A percentile compares a stretch with the other conserved stretches of the same genome.
These are phyloP conservation scores for Sideroxylon spinosum DNA, from an alignment of 179 eudicot species.

Conservation along the genomic window DNA sequence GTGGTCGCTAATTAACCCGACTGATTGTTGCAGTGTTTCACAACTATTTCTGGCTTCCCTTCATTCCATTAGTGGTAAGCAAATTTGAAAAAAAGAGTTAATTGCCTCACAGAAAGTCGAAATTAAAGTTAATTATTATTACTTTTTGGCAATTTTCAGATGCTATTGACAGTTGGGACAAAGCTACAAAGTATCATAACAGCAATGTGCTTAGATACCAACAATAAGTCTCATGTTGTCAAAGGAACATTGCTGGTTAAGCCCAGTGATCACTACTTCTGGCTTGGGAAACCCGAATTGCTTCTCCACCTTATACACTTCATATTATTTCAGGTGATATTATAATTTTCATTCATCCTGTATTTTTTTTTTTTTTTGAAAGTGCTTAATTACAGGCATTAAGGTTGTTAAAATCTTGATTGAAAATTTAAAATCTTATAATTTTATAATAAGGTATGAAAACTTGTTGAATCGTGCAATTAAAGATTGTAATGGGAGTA, in stretches of 20 bases:
- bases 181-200: slow-evolving; percentile 53
- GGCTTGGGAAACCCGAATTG: slow-evolving; percentile 35
- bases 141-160: slow-evolving; percentile 20
- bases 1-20: neutral
- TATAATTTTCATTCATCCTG: too few species aligned
- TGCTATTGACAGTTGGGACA: slow-evolving; percentile 43
- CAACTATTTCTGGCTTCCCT: slow-evolving; percentile 42
- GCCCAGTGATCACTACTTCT: slow-evolving; percentile 46
- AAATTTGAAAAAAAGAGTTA: neutral
- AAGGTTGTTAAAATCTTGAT: too few species aligned
- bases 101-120: too few species aligned
- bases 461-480: too few species aligned
- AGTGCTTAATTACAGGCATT: neutral
- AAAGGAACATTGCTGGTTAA: slow-evolving; percentile 37
- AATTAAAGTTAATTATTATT: slow-evolving; percentile 1
- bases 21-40: slow-evolving; percentile 26
- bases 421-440: too few species aligned
- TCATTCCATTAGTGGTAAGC: slow-evolving; percentile 40
- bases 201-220: slow-evolving; percentile 35
- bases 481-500: too few species aligned
- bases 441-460: too few species aligned
- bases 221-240: slow-evolving; percentile 32
- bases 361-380: too few species aligned
- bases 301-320: slow-evolving; percentile 48
- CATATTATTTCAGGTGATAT: slow-evolving; percentile 36